These are phyloP conservation scores for Pyricularia grisea DNA, from an alignment of 2,329 filamentous ascomycete genomes.

Conservation along the genomic window DNA sequence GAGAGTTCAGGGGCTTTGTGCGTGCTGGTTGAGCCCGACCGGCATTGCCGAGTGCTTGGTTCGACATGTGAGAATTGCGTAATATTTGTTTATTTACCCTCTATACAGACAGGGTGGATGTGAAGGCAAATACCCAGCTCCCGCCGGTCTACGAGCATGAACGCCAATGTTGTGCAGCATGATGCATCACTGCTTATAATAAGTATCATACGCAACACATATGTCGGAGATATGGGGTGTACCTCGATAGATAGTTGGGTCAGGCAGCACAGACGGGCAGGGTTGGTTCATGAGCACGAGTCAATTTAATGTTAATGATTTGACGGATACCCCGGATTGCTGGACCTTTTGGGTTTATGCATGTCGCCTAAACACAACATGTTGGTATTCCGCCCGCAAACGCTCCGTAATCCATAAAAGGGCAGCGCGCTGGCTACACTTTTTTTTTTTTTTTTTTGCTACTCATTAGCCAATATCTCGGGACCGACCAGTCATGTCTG, in stretches of 20 bases:
- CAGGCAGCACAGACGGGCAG: background rate
- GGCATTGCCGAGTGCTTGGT: background rate
- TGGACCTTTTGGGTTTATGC: background rate
- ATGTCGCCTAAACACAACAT: background rate
- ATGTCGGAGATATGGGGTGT: too few relatives aligned
- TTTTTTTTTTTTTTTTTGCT: too few relatives aligned
- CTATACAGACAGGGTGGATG: too few relatives aligned
- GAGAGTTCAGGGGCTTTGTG: constrained; percentile 3
- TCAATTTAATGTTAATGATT: background rate
- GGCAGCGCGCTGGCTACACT: too few relatives aligned
- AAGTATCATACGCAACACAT: background rate
- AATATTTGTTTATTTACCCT: background rate
- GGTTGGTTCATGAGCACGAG: background rate
- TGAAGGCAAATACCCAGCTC: too few relatives aligned
- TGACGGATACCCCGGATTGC: background rate
- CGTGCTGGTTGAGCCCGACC: background rate
- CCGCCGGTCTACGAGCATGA: background rate
- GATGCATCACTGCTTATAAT: background rate
- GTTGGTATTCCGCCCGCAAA: background rate
- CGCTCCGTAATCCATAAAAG: background rate
- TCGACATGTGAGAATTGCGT: background rate
- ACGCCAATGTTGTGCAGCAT: background rate
- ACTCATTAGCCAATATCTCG: background rate
- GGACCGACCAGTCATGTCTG: background rate
- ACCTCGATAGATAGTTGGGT: too few relatives aligned